Base-by-base conservation (phyloP, 495 filamentous ascomycete species). In the Penicillium argentinense region DNA sequence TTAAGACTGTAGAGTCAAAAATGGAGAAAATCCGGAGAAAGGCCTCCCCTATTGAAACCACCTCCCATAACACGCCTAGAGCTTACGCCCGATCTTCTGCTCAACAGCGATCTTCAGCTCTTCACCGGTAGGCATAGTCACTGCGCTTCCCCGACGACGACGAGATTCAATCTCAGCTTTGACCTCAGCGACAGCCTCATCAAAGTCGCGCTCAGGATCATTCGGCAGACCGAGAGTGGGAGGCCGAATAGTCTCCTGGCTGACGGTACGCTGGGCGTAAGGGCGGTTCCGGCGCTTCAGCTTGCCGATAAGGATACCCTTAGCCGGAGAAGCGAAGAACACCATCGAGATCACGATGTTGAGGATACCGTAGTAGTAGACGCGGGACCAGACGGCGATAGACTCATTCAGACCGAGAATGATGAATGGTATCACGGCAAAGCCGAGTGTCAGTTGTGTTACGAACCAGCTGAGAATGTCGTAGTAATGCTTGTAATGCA, bases 331-430 rank as follows among this genome's bases (percentile, higher is more conserved):
- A 24, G 81, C 77, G 59, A 97, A 95, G 72, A 95, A 87, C 4
- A 68, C 82, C 44, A 90, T 75, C 21, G 82, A 79, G 3, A 66
- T 59, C 24, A 70, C 63, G n/a, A 82, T 85, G 36, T 81, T 81
- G 38, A 92, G 50, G 53, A 91, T 70, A 27, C 81, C 81, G 70
- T 95, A 97, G 74, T 88, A 96, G 67, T 96, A 91, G n/a, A 95
- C 84, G 23, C 86, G 80, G 0, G 77, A 59, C 93, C 93, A 98
- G 47, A 89, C 83, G 4, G 68, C 62, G 25, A 95, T 60, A 1
- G 84, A 88, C 37, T 77, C 73, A 14, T 65, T 61, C 51, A 97
- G 80, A 23, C 73, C 71, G 9, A 97, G 82, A 36, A 96, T 69
- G 43, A 96, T 75, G 70, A 98, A 98, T 2, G 93, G 92, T 2